Percentiles rank a stretch among this genome's conserved stretches.
phyloP scores from a whole-genome alignment of 2,329 filamentous ascomycete species.

The Ceratocystis eucalypticola region DNA sequence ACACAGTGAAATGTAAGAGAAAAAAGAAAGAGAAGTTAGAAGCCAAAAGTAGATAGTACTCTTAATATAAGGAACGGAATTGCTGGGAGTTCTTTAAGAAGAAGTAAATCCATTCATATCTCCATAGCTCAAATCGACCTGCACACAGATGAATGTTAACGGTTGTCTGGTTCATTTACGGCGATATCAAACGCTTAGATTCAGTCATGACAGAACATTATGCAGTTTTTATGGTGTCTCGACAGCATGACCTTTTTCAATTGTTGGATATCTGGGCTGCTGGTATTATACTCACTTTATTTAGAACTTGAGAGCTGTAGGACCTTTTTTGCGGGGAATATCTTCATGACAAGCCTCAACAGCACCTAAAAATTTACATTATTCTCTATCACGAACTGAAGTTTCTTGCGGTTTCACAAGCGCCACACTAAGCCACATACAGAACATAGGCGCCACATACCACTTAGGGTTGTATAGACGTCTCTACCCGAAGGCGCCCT shows the following conservation, averaged over 20 bases:
- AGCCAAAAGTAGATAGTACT: background rate
- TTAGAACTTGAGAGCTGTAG: background rate
- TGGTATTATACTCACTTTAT: background rate
- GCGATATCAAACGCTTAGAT: background rate
- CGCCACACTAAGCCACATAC: background rate
- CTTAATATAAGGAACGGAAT: too few species aligned
- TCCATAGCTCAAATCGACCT: too few species aligned
- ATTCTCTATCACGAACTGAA: background rate
- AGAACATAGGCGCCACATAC: background rate
- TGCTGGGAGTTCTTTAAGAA: too few species aligned
- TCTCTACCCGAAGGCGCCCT: too few species aligned
- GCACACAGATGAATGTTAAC: background rate
- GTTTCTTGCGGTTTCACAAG: constrained; percentile 11
- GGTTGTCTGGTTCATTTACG: background rate
- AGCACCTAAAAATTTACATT: background rate
- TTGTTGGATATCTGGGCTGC: background rate
- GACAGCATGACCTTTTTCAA: background rate
- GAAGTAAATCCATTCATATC: too few species aligned
- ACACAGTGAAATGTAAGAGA: background rate
- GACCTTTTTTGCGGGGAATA: background rate
- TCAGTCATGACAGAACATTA: too few species aligned
- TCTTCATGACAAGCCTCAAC: background rate
- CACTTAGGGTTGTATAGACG: too few species aligned
- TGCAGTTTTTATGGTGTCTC: background rate
- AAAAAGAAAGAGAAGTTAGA: background rate